A percentile compares a stretch with the other conserved stretches of the same genome.
Conservation (phyloP, 441 rosid species). For the Pelargonium australe region DNA sequence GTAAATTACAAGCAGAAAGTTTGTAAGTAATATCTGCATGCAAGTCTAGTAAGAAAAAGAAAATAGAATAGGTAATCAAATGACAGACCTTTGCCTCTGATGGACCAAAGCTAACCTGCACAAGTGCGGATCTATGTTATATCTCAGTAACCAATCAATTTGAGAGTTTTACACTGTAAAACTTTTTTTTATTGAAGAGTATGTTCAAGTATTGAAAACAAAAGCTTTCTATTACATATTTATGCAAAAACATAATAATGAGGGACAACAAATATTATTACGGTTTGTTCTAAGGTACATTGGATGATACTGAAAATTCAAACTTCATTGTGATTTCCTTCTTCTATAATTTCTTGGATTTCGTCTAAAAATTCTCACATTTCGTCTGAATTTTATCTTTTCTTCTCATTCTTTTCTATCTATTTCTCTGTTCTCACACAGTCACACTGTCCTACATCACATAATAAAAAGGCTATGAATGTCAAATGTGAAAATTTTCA, state of each 20-base stretch:
- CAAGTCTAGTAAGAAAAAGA: constrained; percentile 12
- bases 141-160: constrained; percentile 6
- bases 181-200: no score
- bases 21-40: constrained; percentile 6
- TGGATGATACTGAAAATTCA: no score
- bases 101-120: constrained; percentile 85
- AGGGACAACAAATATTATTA: no score
- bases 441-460: no score
- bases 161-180: background rate
- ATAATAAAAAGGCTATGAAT: constrained; percentile 3
- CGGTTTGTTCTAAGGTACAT: no score
- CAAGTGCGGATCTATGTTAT: constrained; percentile 20
- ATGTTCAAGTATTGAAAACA: background rate
- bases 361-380: no score
- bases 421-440: no score
- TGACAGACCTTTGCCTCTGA: constrained; percentile 89
- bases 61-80: background rate
- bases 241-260: no score
- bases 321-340: no score
- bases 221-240: background rate
- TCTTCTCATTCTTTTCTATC: no score
- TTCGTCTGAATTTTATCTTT: no score
- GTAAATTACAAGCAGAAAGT: constrained; percentile 1
- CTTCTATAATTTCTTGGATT: no score
- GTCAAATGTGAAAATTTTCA: constrained; percentile 12